phyloP scores from a whole-genome alignment of 306 rosid genomes.

The Rubus parviflorus region DNA sequence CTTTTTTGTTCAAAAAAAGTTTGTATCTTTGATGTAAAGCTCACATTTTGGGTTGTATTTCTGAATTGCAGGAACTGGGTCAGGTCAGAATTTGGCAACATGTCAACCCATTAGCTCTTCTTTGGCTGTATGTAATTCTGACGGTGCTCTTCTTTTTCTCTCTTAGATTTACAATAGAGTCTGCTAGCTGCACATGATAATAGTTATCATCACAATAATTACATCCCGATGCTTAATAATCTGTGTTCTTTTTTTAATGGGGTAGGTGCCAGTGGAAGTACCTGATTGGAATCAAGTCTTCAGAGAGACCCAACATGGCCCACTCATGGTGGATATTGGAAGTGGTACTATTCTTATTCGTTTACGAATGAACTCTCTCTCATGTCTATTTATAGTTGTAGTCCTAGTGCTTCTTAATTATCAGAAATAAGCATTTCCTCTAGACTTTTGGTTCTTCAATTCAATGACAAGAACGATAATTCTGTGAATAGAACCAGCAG shows the following conservation, averaged over 20 bases:
- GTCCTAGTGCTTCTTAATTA: background rate
- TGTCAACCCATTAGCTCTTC: constrained; percentile 78
- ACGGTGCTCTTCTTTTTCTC: background rate
- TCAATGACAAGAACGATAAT: background rate
- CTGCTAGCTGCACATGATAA: background rate
- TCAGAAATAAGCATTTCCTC: background rate
- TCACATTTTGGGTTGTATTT: background rate
- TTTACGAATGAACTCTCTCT: background rate
- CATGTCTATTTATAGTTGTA: background rate
- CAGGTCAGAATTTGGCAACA: constrained; percentile 83
- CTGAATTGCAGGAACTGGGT: constrained; percentile 60
- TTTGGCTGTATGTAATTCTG: constrained; percentile 58
- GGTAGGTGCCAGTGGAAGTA: constrained; percentile 56
- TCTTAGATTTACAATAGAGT: background rate
- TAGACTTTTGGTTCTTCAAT: background rate
- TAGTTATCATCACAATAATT: background rate
- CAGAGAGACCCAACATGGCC: constrained; percentile 70
- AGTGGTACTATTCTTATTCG: constrained; percentile 47
- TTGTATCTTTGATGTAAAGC: background rate
- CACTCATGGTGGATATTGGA: constrained; percentile 90
- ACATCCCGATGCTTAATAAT: background rate
- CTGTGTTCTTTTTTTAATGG: constrained; percentile 2
- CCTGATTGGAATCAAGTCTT: constrained; percentile 76
- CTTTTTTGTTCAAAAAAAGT: background rate
- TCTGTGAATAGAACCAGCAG: background rate